Evolutionary conservation across 2,329 filamentous ascomycete species (phyloP), one percentile per base, ranked within the genome.

Genomic region (Xylaria sp.): DNA sequence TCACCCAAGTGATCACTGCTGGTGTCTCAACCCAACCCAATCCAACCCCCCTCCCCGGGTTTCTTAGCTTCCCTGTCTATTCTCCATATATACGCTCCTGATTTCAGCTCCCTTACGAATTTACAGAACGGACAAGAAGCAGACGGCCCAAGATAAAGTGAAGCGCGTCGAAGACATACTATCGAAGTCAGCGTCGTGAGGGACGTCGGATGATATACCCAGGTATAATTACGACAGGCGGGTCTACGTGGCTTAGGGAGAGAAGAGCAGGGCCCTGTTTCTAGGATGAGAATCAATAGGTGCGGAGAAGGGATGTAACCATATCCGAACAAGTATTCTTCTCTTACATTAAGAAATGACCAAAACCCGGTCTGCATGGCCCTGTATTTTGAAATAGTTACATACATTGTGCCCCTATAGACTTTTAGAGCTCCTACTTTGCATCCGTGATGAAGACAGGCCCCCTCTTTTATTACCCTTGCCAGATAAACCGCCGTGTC

Each of bases 71-170:
- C n/a, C 20, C 50, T 22, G 27, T 1, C 22, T 20, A 25, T 42
- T 10, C 17, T 15, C 10, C 20, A n/a, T 10, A 27, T 39, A 31
- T 50, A 5, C 22, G 13, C 22, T 13, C 27, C n/a, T 39, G 5
- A 38, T 31, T 20, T 11, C 25, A 38, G 25, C 3, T 54, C 42
- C 33, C 25, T 55, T 38, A 64, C 45, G 15, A 27, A 31, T 2
- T 15, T 39, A 49, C 64, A 91, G 93, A 75, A 96, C 91, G 73
- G 94, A 97, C 77, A 97, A 97, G 86, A 87, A 85, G 77, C 93
- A 97, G 81, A 88, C 88, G 1, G 91, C 92, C 39, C 86, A 89
- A 75, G 92, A 96, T 71, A 97, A 97, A 82, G 92, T 97, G 20
- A 84, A 84, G 79, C 80, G 85, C 56, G 84, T 88, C 4, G 78